A percentile compares a stretch with the other conserved stretches of the same genome.
phyloP scores from a whole-genome alignment of 2,329 filamentous ascomycete genomes.

The Macrophomina pseudophaseolina region DNA sequence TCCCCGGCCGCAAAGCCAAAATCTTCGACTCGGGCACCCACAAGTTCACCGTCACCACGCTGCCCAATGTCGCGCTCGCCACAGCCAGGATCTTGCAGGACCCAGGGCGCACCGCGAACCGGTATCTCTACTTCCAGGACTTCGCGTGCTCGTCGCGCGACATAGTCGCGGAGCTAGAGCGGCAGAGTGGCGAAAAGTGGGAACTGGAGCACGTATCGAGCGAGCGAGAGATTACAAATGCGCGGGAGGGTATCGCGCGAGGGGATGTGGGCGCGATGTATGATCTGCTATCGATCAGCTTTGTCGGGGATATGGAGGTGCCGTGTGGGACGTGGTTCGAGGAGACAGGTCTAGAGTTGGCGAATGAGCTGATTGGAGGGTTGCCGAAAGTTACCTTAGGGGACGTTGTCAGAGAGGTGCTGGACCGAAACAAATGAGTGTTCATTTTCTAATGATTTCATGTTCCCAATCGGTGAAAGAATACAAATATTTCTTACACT shows the following conservation, averaged over 20 bases:
- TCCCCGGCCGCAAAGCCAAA: constrained; percentile 30
- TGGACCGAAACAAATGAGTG: constrained; percentile 10
- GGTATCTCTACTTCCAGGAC: constrained; percentile 35
- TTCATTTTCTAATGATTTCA: too few species aligned
- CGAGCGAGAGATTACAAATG: constrained; percentile 24
- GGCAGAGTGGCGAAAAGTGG: constrained; percentile 30
- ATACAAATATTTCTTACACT: too few species aligned
- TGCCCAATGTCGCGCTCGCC: constrained; percentile 32
- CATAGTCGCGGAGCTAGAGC: constrained; percentile 32
- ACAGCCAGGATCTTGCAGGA: constrained; percentile 28
- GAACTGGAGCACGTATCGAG: constrained; percentile 28
- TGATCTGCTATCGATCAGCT: constrained; percentile 31
- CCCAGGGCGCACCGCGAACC: constrained; percentile 30
- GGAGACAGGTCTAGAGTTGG: constrained; percentile 32
- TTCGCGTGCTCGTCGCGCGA: constrained; percentile 30
- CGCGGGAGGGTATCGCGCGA: constrained; percentile 25
- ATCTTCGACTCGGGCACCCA: constrained; percentile 33
- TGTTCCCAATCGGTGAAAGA: too few species aligned
- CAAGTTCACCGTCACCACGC: constrained; percentile 32
- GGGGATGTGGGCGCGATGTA: constrained; percentile 33
- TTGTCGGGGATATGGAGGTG: constrained; percentile 34
- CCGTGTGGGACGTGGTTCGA: constrained; percentile 31
- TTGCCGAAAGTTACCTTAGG: constrained; percentile 32
- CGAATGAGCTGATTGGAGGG: constrained; percentile 33
- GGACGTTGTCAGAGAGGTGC: constrained; percentile 31